Percentiles rank a stretch among this genome's conserved stretches.
phyloP scores from a whole-genome alignment of 495 filamentous ascomycete species.

The Stereocaulon alpinum region DNA sequence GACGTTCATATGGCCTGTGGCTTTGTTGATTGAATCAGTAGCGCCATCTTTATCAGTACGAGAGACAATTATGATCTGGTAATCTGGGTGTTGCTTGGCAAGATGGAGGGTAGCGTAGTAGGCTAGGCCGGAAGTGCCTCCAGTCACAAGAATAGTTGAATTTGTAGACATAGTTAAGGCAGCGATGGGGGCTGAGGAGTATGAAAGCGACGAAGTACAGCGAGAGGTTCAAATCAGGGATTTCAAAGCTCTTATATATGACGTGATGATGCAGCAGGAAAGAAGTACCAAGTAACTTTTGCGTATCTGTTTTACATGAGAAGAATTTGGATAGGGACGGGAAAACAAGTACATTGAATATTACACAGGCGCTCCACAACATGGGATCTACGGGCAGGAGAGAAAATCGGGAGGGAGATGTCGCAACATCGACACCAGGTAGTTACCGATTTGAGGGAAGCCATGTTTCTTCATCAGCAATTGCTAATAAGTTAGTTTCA shows the following conservation, averaged over 20 bases:
- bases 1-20: constrained; percentile 29
- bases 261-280: background rate
- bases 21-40: constrained; percentile 28
- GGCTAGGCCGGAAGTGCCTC: constrained; percentile 43
- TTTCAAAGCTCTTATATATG: too few species aligned
- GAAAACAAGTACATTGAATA: background rate
- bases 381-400: too few species aligned
- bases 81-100: constrained; percentile 29
- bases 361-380: too few species aligned
- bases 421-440: too few species aligned
- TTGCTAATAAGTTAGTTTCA: too few species aligned
- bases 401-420: too few species aligned
- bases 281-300: background rate
- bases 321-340: background rate
- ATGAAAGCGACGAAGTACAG: too few species aligned
- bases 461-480: too few species aligned
- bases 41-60: constrained; percentile 33
- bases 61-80: constrained; percentile 31
- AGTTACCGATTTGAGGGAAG: too few species aligned
- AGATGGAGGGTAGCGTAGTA: constrained; percentile 39
- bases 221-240: too few species aligned
- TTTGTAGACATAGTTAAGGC: constrained; percentile 16
- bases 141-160: constrained; percentile 45
- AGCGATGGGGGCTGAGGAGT: too few species aligned
- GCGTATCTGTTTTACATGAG: background rate